These are phyloP conservation scores for Sindora glabra DNA, from an alignment of 306 rosid genomes.

Conservation along the genomic window DNA sequence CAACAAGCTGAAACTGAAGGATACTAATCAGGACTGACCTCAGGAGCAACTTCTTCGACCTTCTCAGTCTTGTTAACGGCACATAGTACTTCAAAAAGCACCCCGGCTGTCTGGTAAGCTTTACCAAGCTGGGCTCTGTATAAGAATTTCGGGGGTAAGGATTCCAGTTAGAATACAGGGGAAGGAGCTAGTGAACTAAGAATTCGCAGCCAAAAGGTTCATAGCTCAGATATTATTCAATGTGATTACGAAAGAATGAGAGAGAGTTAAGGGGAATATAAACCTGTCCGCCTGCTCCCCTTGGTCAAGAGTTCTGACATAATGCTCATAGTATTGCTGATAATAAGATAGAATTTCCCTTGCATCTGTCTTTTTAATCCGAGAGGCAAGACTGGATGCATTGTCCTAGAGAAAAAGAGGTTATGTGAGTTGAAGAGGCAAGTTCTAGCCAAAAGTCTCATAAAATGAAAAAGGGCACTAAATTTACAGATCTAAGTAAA, in stretches of 20 bases:
- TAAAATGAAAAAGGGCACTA: neutral
- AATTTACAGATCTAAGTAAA: neutral
- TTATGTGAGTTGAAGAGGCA: neutral
- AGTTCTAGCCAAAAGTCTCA: neutral
- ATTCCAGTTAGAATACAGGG: neutral
- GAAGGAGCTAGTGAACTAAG: neutral
- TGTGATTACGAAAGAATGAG: too few relatives aligned
- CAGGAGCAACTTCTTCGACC: constrained; percentile 98
- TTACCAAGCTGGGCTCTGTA: constrained; percentile 90
- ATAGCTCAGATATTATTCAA: too few relatives aligned
- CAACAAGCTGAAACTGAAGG: constrained; percentile 8
- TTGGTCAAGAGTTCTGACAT: constrained; percentile 81
- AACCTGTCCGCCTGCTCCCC: constrained; percentile 94
- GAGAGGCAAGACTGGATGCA: constrained; percentile 58
- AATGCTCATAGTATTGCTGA: constrained; percentile 86
- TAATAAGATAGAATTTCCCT: constrained; percentile 88
- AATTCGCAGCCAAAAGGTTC: too few relatives aligned
- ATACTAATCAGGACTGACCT: constrained; percentile 42
- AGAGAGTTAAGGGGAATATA: too few relatives aligned
- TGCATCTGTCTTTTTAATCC: constrained; percentile 86
- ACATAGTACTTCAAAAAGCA: constrained; percentile 94
- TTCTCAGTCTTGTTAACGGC: constrained; percentile 95
- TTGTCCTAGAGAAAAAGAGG: constrained; percentile 52
- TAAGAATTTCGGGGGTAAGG: constrained; percentile 5
- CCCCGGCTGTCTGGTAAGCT: constrained; percentile 90